A percentile compares a stretch with the other conserved stretches of the same genome.
Evolutionary conservation across 257 asterid genomes (phyloP).

Genomic region (Nicotiana attenuata): DNA sequence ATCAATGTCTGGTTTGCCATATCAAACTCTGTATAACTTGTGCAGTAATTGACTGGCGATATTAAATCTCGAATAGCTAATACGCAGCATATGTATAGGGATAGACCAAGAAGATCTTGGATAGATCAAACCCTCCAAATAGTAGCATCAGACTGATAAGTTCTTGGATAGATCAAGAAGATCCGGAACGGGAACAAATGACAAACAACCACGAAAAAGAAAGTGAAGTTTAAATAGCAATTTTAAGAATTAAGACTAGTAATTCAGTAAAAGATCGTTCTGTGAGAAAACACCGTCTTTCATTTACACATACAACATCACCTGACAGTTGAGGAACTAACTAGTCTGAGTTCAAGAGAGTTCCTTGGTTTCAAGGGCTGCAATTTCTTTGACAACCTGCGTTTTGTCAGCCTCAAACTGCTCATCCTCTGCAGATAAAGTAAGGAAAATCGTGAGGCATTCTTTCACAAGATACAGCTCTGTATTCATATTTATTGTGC

Average conservation of each 20-base stretch:
- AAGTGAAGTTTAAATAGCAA: background rate
- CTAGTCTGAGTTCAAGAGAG: constrained; percentile 19
- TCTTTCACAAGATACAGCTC: background rate
- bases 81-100: too few species aligned
- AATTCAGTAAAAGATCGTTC: background rate
- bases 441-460: constrained; percentile 1
- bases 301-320: background rate
- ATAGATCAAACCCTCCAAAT: too few species aligned
- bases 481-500: background rate
- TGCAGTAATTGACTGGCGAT: too few species aligned
- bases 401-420: constrained; percentile 91
- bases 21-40: too few species aligned
- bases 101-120: too few species aligned
- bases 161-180: background rate
- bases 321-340: constrained; percentile 4
- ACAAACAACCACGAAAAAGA: background rate
- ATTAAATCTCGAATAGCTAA: too few species aligned
- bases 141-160: too few species aligned
- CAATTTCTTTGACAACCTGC: constrained; percentile 79
- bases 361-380: constrained; percentile 70
- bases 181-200: background rate
- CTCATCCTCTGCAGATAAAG: constrained; percentile 62
- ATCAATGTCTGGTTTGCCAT: too few species aligned
- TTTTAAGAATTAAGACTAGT: background rate
- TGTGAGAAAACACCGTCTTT: background rate